Evolutionary conservation across 2,329 filamentous ascomycete species (phyloP).

Genomic region (Penicillium sp.): DNA sequence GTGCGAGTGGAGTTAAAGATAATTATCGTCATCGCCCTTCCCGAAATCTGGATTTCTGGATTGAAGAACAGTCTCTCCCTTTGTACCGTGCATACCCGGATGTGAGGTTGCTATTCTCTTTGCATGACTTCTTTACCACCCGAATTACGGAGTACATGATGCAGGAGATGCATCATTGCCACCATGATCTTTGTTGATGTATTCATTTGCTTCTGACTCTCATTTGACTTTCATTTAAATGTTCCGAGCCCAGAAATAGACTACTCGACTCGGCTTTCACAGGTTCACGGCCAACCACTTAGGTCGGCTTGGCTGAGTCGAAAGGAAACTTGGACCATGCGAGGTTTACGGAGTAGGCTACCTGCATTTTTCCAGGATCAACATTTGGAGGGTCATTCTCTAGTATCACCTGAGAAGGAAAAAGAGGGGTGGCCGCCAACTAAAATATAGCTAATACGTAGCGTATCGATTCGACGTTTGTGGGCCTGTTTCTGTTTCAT

Average conservation of each 20-base stretch:
- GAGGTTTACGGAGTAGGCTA: neutral
- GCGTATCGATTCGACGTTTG: conserved; percentile 8
- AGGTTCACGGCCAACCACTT: neutral
- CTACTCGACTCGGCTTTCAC: neutral
- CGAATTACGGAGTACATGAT: conserved; percentile 20
- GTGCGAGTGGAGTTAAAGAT: conserved; percentile 14
- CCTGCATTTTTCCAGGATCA: conserved; percentile 14
- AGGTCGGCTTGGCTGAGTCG: neutral
- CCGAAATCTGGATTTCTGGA: conserved; percentile 16
- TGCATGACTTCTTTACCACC: conserved; percentile 9
- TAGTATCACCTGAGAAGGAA: conserved; percentile 15
- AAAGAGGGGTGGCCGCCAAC: conserved; percentile 1
- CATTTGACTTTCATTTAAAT: conserved; percentile 3
- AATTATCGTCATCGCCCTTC: conserved; percentile 15
- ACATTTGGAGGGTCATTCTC: conserved; percentile 9
- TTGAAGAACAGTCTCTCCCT: conserved; percentile 2
- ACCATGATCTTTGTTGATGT: conserved; percentile 6
- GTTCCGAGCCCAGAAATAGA: conserved; percentile 14
- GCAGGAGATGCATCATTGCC: conserved; percentile 21
- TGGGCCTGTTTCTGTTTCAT: conserved; percentile 13
- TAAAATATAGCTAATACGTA: conserved; percentile 2
- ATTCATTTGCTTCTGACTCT: neutral
- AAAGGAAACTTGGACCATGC: neutral
- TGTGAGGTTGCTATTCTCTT: conserved; percentile 7
- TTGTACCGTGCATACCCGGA: conserved; percentile 19